Percentiles rank a stretch among this genome's conserved stretches.
These are phyloP conservation scores for Amyloporia xantha DNA, from an alignment of 768 basidiomycete genomes.

Conservation along the genomic window DNA sequence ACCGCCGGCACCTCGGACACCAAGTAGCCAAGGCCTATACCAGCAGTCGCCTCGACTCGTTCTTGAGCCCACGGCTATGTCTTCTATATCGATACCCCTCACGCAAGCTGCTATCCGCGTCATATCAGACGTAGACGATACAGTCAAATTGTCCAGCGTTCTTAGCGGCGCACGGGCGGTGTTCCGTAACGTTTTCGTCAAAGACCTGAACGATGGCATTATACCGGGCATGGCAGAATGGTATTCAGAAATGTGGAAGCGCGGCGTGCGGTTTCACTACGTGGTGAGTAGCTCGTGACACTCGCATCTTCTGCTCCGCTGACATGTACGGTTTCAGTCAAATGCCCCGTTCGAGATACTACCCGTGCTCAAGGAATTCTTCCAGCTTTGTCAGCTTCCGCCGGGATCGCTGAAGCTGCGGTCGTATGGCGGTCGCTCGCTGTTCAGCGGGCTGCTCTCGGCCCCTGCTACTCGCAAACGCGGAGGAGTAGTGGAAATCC, in stretches of 20 bases:
- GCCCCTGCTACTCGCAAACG: slow-evolving; percentile 82
- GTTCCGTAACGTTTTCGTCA: slow-evolving; percentile 90
- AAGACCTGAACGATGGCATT: slow-evolving; percentile 68
- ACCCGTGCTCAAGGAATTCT: slow-evolving; percentile 71
- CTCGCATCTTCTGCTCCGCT: neutral
- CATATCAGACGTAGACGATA: slow-evolving; percentile 94
- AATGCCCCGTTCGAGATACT: slow-evolving; percentile 86
- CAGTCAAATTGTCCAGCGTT: slow-evolving; percentile 78
- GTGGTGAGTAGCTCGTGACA: slow-evolving; percentile 50
- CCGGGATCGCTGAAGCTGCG: slow-evolving; percentile 74
- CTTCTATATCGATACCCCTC: slow-evolving; percentile 31
- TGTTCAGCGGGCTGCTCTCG: slow-evolving; percentile 78
- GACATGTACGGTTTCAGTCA: slow-evolving; percentile 43
- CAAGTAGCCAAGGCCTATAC: slow-evolving; percentile 15
- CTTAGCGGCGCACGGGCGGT: slow-evolving; percentile 70
- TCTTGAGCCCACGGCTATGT: slow-evolving; percentile 9
- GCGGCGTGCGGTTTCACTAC: slow-evolving; percentile 80
- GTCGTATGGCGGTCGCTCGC: slow-evolving; percentile 77
- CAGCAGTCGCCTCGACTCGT: neutral
- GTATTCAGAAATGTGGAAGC: slow-evolving; percentile 62
- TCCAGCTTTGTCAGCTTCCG: slow-evolving; percentile 63
- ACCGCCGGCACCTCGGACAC: slow-evolving; percentile 27
- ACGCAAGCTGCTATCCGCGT: slow-evolving; percentile 64
- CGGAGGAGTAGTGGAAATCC: slow-evolving; percentile 68
- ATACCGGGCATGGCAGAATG: slow-evolving; percentile 82